Evolutionary conservation across 1,284 basidiomycete species (phyloP).

Genomic region (Rhodotorula sp.): DNA sequence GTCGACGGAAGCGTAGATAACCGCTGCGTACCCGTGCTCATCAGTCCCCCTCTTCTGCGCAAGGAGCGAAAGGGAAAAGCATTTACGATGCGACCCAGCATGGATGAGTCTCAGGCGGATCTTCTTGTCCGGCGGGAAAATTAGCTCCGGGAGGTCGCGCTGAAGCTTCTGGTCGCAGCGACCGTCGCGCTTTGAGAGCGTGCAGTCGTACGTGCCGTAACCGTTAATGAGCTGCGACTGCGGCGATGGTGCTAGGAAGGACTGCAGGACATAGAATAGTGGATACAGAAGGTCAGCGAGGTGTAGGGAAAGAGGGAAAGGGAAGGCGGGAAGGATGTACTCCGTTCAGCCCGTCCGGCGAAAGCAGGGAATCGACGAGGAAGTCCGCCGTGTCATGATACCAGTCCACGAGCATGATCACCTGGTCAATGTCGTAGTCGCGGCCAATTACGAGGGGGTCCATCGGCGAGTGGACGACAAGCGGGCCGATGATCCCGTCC

Average conservation of each 20-base stretch:
- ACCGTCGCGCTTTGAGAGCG: conserved; percentile 49
- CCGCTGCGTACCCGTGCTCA: not conserved
- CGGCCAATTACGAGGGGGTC: conserved; percentile 48
- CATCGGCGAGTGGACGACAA: conserved; percentile 48
- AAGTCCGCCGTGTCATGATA: conserved; percentile 51
- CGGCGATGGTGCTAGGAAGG: conserved; percentile 49
- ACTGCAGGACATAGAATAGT: no score
- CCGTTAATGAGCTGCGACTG: conserved; percentile 61
- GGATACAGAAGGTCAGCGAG: conserved; percentile 31
- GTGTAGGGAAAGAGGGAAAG: no score
- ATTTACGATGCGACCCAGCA: conserved; percentile 52
- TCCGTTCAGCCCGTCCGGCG: conserved; percentile 14
- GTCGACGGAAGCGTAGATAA: conserved; percentile 42
- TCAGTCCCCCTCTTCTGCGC: no score
- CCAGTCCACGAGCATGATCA: conserved; percentile 56
- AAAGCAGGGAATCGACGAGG: conserved; percentile 32
- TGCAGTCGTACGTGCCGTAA: conserved; percentile 54
- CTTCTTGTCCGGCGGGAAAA: conserved; percentile 49
- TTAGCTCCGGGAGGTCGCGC: conserved; percentile 39
- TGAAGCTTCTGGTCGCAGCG: conserved; percentile 46
- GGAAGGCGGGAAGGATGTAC: conserved; percentile 9
- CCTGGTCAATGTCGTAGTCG: conserved; percentile 47
- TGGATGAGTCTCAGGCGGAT: conserved; percentile 62
- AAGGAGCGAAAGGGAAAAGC: not conserved
- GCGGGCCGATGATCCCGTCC: conserved; percentile 55